These are phyloP conservation scores for Cyclostephanos tholiformis DNA, from an alignment of 108 stramenopile species.

Conservation along the genomic window DNA sequence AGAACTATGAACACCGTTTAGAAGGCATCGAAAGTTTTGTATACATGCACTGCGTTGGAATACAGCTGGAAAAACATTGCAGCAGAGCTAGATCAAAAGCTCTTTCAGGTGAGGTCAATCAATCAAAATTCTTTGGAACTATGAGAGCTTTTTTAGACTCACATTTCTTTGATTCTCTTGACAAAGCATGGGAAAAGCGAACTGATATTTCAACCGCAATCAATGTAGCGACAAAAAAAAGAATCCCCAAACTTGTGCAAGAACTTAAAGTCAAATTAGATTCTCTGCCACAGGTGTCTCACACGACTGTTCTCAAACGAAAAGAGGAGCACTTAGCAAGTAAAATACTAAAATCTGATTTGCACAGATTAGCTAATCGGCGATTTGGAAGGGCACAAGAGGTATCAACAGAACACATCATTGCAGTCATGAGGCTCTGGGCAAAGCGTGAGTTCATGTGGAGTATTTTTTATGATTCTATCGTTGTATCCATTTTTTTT, in stretches of 20 bases:
- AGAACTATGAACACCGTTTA: conserved; percentile 69
- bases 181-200: conserved; percentile 74
- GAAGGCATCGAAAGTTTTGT: conserved; percentile 84
- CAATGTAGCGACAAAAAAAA: conserved; percentile 82
- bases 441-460: conserved; percentile 57
- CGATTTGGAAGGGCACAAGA: conserved; percentile 71
- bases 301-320: conserved; percentile 81
- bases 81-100: conserved; percentile 66
- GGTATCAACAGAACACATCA: conserved; percentile 68
- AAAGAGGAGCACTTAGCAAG: conserved; percentile 84
- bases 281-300: conserved; percentile 67
- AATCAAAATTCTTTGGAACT: conserved; percentile 3
- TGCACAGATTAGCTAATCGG: conserved; percentile 71
- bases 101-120: conserved; percentile 50
- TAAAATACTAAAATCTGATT: conserved; percentile 74
- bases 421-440: conserved; percentile 79
- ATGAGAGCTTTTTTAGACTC: neutral
- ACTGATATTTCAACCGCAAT: conserved; percentile 88
- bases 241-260: conserved; percentile 64
- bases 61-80: conserved; percentile 81
- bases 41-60: conserved; percentile 88
- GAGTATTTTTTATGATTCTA: neutral
- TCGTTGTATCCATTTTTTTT: neutral
- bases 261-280: conserved; percentile 79
- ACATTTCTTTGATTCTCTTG: neutral